Conservation (phyloP, 73 alveolate genomes). For the Paramecium primaurelia region DNA sequence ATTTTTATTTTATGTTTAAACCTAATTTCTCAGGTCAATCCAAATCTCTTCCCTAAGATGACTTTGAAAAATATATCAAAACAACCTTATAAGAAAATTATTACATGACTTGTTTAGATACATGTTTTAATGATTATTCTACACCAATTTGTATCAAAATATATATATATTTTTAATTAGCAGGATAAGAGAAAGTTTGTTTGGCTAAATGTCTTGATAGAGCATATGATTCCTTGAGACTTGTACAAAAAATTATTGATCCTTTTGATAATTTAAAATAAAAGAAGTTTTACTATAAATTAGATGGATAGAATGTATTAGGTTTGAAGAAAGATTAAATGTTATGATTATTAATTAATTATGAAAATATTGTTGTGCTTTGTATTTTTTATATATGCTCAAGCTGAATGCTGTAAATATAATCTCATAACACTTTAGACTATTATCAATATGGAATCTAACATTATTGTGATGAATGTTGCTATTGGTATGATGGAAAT, state of each 20-base stretch:
- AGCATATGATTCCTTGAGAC: neutral
- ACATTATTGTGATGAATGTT: neutral
- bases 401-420: neutral
- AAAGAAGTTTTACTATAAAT: neutral
- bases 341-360: neutral
- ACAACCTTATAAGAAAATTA: neutral
- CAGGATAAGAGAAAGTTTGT: slow-evolving; percentile 25
- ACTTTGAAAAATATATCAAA: slow-evolving; percentile 9
- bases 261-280: neutral
- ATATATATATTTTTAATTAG: neutral
- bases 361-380: neutral
- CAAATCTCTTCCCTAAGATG: neutral
- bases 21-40: neutral
- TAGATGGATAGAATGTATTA: slow-evolving; percentile 11
- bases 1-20: neutral
- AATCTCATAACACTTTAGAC: neutral
- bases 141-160: neutral
- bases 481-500: slow-evolving; percentile 12
- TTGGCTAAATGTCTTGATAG: slow-evolving; percentile 28
- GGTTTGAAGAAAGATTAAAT: neutral
- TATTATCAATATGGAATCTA: neutral
- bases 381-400: neutral
- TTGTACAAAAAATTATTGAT: neutral
- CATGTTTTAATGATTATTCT: neutral
- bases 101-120: neutral